Evolutionary conservation across 2,329 filamentous ascomycete genomes (phyloP).

Genomic region (Dothiorella sarmentorum): DNA sequence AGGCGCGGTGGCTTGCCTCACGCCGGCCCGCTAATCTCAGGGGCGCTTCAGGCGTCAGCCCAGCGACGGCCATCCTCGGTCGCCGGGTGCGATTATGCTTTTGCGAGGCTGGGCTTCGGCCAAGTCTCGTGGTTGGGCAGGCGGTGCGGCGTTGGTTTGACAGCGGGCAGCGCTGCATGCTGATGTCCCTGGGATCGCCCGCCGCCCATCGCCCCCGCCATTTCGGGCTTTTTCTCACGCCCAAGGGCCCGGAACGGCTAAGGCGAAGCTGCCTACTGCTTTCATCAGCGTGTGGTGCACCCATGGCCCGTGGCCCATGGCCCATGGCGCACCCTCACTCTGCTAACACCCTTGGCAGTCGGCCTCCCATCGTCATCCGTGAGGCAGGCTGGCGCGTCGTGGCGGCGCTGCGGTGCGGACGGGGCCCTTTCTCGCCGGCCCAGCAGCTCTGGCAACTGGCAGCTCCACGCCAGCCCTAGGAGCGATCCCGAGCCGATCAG

Average conservation of each 20-base stretch:
- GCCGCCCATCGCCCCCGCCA: neutral
- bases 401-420: neutral
- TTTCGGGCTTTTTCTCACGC: neutral
- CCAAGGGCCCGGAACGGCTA: neutral
- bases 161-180: neutral
- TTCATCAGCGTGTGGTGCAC: neutral
- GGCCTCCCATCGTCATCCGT: neutral
- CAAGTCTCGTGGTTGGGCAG: constrained; percentile 8
- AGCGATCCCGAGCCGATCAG: constrained; percentile 25
- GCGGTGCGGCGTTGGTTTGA: neutral
- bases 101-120: constrained; percentile 8
- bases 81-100: neutral
- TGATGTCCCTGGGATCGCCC: neutral
- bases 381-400: constrained; percentile 15
- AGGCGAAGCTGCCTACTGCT: neutral
- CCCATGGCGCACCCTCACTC: neutral
- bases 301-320: constrained; percentile 3
- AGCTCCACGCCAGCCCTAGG: constrained; percentile 30
- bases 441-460: constrained; percentile 11
- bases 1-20: constrained; percentile 1
- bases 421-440: neutral
- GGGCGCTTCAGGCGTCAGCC: constrained; percentile 13
- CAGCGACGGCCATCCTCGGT: neutral
- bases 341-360: constrained; percentile 3
- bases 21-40: constrained; percentile 12